Evolutionary conservation across 108 stramenopile genomes (phyloP), one percentile per base, ranked within the genome.

Genomic region (Aurantiochytrium sp.): DNA sequence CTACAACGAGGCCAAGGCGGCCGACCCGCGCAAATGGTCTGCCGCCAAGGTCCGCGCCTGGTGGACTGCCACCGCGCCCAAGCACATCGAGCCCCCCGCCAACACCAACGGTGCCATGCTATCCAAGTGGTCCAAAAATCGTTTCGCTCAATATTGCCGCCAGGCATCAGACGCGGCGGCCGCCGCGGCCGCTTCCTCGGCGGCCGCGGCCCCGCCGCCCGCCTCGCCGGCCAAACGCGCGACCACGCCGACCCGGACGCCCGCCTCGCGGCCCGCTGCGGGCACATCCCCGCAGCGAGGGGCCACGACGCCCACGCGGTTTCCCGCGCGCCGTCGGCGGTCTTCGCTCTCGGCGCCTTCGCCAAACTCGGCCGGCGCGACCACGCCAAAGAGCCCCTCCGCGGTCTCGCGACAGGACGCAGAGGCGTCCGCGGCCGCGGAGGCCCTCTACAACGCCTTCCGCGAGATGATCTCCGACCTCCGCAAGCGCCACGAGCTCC

Each of bases 11-110:
- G 73, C 73, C n/a, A 81, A 81, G 39, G 73, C 39, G 12, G 39
- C 73, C 21, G 73, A 81, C 32, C 73, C 73, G 6, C 73, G 73
- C 42, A 81, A 81, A 42, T 81, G 73, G 73, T 48, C 39, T 17
- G 73, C 45, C 24, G 39, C 21, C 8, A 81, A 48, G 39, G 36
- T 81, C 12, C 73, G 45, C n/a, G 73, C 21, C 1, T 81, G 73
- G 73, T 81, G 73, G 73, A 15, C 19, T 24, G 50, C 73, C 1
- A 48, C 6, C 12, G 73, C 73, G n/a, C 73, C 73, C 45, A 30
- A n/a, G 39, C 59, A 65, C 59, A 81, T 81, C 32, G 36, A 12
- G 45, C 73, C 73, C 12, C 73, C 73, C n/a, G n/a, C 73, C 6
- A 48, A 41, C 45, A 48, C 32, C 8, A n/a, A 81, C 24, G 73